Base-by-base conservation (phyloP, 805 yeast genomes). In the Metschnikowia arizonensis region DNA sequence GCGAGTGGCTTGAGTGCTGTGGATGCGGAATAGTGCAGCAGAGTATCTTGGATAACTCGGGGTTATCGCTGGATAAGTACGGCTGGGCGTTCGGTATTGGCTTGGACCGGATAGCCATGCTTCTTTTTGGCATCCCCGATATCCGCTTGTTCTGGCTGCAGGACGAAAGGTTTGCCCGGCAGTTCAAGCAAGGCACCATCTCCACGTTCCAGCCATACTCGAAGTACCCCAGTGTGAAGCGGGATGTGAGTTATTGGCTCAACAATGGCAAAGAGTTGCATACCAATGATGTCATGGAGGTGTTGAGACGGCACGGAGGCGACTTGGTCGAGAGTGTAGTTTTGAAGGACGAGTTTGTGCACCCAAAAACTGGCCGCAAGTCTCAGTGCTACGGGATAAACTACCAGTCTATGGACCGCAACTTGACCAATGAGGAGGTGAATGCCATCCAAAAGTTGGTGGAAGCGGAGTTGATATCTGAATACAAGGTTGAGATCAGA, bases 71-170 rank as follows among this genome's bases (percentile, higher is more conserved):
- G 19, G 75, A 80, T 48, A 77, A 81, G 19, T 73, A 91, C 36
- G 95, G 97, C 2, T 93, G 99, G 98, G 99, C 99, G 1, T 93
- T 93, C 68, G 99, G 99, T 15, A 74, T 93, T 42, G 99, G 99
- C 0, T 73, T 93, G 40, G 99, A 93, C 63, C 76, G 99, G 59
- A 80, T 91, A 47, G 98, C 99, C 30, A 93, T 93, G 99, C 69
- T 93, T 15, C 71, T 93, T 42, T 93, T 90, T 67, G 97, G 95
- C 18, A 84, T 93, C 37, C 98, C 98, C 1, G 99, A 93, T 62
- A 93, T 93, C 50, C 75, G 99, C 51, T 68, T 91, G 38, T 88
- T 93, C 64, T 93, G 99, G 99, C 77, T 96, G 1, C 56, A 66
- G 31, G 97, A 93, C 64, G 79, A 79, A 43, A 72, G 97, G 45